Conservation (phyloP, 73 alveolate genomes). For the Stentor roeselii region DNA sequence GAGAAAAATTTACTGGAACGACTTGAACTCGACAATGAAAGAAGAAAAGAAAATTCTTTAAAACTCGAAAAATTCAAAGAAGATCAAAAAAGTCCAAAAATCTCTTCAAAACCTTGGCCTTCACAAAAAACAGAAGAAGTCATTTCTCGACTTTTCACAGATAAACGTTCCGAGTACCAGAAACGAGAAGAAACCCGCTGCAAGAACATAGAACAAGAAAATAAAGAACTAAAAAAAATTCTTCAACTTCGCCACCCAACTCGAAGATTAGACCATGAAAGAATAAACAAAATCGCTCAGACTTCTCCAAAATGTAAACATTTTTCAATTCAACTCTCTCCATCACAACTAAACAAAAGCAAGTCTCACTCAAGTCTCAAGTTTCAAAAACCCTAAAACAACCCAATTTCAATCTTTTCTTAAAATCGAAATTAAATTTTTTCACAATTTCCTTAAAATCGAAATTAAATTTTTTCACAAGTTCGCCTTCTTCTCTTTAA, state of each 20-base stretch:
- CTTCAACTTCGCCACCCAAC: not conserved
- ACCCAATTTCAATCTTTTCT: too few relatives aligned
- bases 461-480: not conserved
- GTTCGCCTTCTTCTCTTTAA: not conserved
- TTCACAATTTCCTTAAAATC: not conserved
- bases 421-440: too few relatives aligned
- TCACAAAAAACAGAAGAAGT: not conserved
- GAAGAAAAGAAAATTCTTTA: not conserved
- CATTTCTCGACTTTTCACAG: not conserved
- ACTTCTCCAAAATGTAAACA: not conserved
- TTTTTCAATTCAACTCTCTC: too few relatives aligned
- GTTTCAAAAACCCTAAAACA: too few relatives aligned
- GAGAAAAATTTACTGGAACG: not conserved
- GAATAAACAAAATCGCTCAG: not conserved
- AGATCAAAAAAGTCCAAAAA: not conserved
- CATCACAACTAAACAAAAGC: too few relatives aligned
- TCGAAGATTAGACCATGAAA: not conserved
- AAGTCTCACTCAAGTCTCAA: too few relatives aligned
- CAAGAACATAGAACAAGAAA: not conserved
- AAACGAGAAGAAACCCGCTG: not conserved
- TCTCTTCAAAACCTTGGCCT: not conserved
- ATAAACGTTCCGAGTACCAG: not conserved
- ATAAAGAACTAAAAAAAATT: not conserved
- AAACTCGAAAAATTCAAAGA: not conserved
- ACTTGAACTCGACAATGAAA: not conserved